phyloP scores from a whole-genome alignment of 768 basidiomycete species.

The Harrya chromipes region DNA sequence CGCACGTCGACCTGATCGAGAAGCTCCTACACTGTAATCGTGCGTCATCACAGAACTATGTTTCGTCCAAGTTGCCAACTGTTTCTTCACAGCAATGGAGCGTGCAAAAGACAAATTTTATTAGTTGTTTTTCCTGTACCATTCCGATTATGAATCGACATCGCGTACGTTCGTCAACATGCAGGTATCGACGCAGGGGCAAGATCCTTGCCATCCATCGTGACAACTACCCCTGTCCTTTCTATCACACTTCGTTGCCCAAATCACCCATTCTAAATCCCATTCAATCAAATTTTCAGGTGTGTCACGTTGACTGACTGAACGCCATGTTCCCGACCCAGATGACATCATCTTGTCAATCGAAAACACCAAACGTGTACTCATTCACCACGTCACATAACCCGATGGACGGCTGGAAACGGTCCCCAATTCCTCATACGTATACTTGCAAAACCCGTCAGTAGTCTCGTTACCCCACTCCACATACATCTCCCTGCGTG shows the following conservation, averaged over 20 bases:
- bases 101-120: conserved; percentile 30
- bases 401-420: not conserved
- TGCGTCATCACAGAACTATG: conserved; percentile 38
- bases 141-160: not conserved
- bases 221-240: not conserved
- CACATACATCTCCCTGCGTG: too few species aligned
- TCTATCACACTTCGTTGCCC: too few species aligned
- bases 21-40: conserved; percentile 96
- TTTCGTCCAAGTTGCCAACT: not conserved
- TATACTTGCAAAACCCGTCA: conserved; percentile 1
- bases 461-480: too few species aligned
- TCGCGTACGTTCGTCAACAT: not conserved
- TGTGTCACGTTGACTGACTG: too few species aligned
- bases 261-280: too few species aligned
- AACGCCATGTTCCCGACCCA: not conserved
- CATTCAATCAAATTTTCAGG: not conserved
- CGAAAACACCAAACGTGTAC: conserved; percentile 1
- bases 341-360: conserved; percentile 4
- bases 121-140: conserved; percentile 3
- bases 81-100: conserved; percentile 28
- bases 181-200: not conserved
- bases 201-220: not conserved
- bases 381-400: not conserved
- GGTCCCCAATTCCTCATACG: not conserved
- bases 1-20: conserved; percentile 97